Conservation (phyloP, 352 stramenopile species). For the Pythium graminicola region DNA sequence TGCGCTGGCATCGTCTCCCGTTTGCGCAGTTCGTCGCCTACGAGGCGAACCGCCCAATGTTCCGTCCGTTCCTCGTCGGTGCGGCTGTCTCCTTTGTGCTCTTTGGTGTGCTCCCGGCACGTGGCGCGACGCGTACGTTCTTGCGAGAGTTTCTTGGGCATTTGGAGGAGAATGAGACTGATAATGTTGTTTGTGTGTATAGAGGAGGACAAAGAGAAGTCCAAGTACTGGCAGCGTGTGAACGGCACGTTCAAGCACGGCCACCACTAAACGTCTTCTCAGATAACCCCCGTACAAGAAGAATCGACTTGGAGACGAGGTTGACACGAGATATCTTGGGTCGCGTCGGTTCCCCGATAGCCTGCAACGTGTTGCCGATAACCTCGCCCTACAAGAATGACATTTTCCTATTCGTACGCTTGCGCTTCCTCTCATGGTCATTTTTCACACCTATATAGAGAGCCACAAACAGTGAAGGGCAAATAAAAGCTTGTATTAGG, state of each 20-base stretch:
- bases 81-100: slow-evolving; percentile 70
- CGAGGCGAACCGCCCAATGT: slow-evolving; percentile 71
- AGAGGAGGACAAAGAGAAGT: slow-evolving; percentile 82
- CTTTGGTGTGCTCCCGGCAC: slow-evolving; percentile 75
- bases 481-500: slow-evolving; percentile 9
- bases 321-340: background rate
- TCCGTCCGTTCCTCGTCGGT: slow-evolving; percentile 78
- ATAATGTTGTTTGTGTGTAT: slow-evolving; percentile 4
- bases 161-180: background rate
- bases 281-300: background rate
- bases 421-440: background rate
- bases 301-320: slow-evolving; percentile 11
- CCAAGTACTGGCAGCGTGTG: slow-evolving; percentile 80
- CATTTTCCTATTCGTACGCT: slow-evolving; percentile 5
- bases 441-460: too few species aligned
- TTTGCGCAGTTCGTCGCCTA: slow-evolving; percentile 72
- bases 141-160: background rate
- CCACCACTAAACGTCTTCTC: slow-evolving; percentile 49
- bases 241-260: slow-evolving; percentile 81
- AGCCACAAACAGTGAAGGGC: background rate
- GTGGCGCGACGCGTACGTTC: slow-evolving; percentile 52
- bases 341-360: background rate
- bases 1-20: slow-evolving; percentile 79
- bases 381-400: slow-evolving; percentile 15
- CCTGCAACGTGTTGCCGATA: slow-evolving; percentile 9